Conservation (phyloP, 495 filamentous ascomycete species). For the Podospora conica region DNA sequence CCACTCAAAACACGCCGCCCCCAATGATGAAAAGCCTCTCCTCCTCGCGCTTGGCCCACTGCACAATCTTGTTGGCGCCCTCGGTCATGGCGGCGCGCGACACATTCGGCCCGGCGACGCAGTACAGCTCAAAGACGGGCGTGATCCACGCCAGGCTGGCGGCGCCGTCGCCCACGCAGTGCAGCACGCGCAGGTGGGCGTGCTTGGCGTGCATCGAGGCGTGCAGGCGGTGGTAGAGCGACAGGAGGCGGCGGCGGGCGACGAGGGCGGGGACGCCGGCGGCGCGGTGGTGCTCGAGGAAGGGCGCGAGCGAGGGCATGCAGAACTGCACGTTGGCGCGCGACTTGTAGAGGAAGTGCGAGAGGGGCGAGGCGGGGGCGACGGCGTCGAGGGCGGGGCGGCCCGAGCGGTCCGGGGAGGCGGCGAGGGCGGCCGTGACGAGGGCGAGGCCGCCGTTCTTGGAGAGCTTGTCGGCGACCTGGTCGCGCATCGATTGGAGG, state of each 20-base stretch:
- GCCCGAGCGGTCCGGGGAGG: not conserved
- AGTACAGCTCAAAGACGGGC: conserved; percentile 87
- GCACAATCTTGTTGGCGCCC: conserved; percentile 76
- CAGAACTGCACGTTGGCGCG: conserved; percentile 89
- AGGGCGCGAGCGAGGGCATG: conserved; percentile 75
- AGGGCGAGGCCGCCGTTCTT: conserved; percentile 68
- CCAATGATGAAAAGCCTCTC: conserved; percentile 93
- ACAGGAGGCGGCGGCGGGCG: conserved; percentile 69
- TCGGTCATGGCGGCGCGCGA: conserved; percentile 74
- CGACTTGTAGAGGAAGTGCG: conserved; percentile 94
- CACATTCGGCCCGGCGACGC: conserved; percentile 73
- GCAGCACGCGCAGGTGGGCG: conserved; percentile 74
- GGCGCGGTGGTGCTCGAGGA: conserved; percentile 46
- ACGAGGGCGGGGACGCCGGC: conserved; percentile 36
- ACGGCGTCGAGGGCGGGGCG: conserved; percentile 39
- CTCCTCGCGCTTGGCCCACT: conserved; percentile 87
- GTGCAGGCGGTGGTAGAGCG: conserved; percentile 78
- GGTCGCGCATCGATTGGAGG: conserved; percentile 75
- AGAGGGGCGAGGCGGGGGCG: conserved; percentile 68
- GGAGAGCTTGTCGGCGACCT: conserved; percentile 67
- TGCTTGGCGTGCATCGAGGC: conserved; percentile 76
- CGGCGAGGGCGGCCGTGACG: conserved; percentile 35
- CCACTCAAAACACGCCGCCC: conserved; percentile 59
- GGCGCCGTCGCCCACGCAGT: conserved; percentile 64
- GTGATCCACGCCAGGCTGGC: conserved; percentile 86